These are phyloP conservation scores for Annulohypoxylon stygium DNA, from an alignment of 495 filamentous ascomycete genomes.

Conservation along the genomic window DNA sequence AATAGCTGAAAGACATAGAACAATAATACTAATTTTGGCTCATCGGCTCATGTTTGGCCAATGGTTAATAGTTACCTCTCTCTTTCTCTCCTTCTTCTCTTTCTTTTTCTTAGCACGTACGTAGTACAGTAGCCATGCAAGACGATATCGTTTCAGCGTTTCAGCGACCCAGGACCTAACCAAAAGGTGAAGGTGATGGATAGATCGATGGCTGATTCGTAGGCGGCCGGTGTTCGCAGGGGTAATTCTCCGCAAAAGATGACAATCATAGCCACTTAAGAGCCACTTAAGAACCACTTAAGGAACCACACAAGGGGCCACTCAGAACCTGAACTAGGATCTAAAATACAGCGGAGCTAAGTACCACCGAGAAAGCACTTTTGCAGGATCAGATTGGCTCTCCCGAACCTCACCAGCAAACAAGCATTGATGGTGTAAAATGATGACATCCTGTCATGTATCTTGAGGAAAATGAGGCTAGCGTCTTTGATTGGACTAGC, in stretches of 20 bases:
- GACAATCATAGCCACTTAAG: constrained; percentile 42
- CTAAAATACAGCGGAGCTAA: constrained; percentile 34
- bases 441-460: constrained; percentile 35
- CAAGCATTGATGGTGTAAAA: constrained; percentile 42
- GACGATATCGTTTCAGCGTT: constrained; percentile 36
- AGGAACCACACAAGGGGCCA: constrained; percentile 1
- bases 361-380: constrained; percentile 42
- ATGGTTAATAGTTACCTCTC: background rate
- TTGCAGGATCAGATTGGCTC: constrained; percentile 46
- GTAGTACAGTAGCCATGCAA: constrained; percentile 26
- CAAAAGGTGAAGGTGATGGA: constrained; percentile 33
- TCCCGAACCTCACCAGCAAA: constrained; percentile 34
- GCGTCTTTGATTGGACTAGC: background rate
- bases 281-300: no score
- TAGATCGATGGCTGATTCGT: constrained; percentile 38
- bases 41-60: background rate
- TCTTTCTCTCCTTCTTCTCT: background rate
- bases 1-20: background rate
- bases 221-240: constrained; percentile 24
- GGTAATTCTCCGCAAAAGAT: constrained; percentile 45
- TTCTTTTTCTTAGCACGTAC: constrained; percentile 10
- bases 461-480: constrained; percentile 2
- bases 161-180: constrained; percentile 26
- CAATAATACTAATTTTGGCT: background rate
- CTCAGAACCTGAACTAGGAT: constrained; percentile 35